Evolutionary conservation across 2,329 filamentous ascomycete genomes (phyloP).

Genomic region (Curvularia hawaiiensis): DNA sequence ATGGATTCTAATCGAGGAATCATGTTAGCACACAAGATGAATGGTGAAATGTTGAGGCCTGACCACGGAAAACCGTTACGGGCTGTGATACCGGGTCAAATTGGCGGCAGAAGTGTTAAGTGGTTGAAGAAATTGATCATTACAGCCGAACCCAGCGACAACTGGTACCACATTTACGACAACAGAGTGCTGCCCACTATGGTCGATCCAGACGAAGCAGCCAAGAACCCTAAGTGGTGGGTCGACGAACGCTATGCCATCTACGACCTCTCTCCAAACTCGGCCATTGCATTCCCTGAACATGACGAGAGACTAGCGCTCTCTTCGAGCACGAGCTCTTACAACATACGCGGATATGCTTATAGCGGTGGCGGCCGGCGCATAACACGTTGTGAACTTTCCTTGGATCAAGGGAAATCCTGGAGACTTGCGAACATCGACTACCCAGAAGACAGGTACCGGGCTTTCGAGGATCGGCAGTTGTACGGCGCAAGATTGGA

Average conservation of each 20-base stretch:
- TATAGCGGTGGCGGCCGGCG: slow-evolving; percentile 87
- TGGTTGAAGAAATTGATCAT: slow-evolving; percentile 85
- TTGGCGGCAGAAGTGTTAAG: slow-evolving; percentile 90
- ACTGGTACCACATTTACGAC: slow-evolving; percentile 96
- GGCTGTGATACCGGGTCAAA: slow-evolving; percentile 86
- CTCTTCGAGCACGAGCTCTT: slow-evolving; percentile 56
- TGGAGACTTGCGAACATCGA: slow-evolving; percentile 79
- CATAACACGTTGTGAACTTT: slow-evolving; percentile 81
- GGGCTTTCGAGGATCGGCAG: slow-evolving; percentile 64
- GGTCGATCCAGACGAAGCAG: slow-evolving; percentile 80
- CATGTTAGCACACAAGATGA: slow-evolving; percentile 90
- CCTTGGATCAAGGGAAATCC: slow-evolving; percentile 78
- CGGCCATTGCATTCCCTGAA: slow-evolving; percentile 77
- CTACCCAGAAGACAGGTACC: slow-evolving; percentile 86
- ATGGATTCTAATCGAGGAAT: slow-evolving; percentile 83
- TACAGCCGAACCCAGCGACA: slow-evolving; percentile 79
- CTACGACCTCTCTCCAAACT: slow-evolving; percentile 89
- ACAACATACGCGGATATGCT: slow-evolving; percentile 78
- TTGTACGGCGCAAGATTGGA: slow-evolving; percentile 80
- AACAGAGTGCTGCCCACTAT: slow-evolving; percentile 88
- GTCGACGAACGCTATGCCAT: slow-evolving; percentile 90
- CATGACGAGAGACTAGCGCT: slow-evolving; percentile 73
- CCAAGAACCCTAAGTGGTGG: slow-evolving; percentile 77
- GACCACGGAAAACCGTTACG: slow-evolving; percentile 87
- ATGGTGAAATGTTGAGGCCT: slow-evolving; percentile 77